Evolutionary conservation across 371 early-diverging fungal genomes (phyloP).

Genomic region (Mucor plumbeus): DNA sequence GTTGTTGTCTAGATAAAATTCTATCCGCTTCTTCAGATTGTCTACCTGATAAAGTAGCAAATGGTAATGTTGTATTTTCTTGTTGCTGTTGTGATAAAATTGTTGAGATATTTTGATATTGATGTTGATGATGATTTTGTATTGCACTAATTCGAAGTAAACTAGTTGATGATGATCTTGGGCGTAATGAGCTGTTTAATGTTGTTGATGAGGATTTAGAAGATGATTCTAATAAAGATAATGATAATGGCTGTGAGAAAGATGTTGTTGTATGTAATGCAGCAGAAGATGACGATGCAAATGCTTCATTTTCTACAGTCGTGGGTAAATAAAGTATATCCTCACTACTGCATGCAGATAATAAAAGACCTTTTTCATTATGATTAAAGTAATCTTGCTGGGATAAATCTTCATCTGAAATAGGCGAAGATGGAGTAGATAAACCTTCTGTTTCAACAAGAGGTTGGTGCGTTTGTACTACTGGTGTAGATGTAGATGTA

Average conservation of each 20-base stretch:
- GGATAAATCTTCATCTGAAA: neutral
- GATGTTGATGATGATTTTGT: constrained; percentile 12
- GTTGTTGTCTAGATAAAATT: constrained; percentile 1
- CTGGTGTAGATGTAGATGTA: neutral
- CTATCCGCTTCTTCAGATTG: constrained; percentile 18
- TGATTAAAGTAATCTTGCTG: neutral
- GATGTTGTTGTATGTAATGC: neutral
- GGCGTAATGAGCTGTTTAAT: neutral
- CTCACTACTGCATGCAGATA: constrained; percentile 1
- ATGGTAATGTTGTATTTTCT: constrained; percentile 4
- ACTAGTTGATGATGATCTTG: neutral
- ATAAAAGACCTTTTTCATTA: neutral
- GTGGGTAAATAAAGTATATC: constrained; percentile 4
- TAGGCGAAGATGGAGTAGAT: neutral
- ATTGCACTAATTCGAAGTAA: constrained; percentile 10
- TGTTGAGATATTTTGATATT: neutral
- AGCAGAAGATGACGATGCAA: neutral
- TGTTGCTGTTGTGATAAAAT: neutral
- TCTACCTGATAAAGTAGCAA: constrained; percentile 11
- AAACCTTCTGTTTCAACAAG: neutral
- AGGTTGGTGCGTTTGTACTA: neutral
- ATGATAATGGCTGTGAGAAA: neutral
- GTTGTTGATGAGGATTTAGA: neutral
- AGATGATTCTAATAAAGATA: neutral
- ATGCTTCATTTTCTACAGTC: neutral